Evolutionary conservation across 2,329 filamentous ascomycete species (phyloP), one percentile per base, ranked within the genome.

Genomic region (Pseudocercospora vitis): DNA sequence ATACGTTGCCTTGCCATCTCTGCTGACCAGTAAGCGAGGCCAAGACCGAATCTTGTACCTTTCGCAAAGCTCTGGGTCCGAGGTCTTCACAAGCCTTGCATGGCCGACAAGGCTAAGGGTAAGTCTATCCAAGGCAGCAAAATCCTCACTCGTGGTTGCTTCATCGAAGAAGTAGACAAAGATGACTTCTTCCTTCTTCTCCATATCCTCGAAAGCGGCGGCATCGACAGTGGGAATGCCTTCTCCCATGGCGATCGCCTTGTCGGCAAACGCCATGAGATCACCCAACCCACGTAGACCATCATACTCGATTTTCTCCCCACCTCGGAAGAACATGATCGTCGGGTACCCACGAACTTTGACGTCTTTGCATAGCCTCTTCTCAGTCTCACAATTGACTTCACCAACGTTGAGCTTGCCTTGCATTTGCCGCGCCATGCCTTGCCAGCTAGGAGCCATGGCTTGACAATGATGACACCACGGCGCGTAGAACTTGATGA

Each of bases 91-190:
- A 48, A 99, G 78, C 70, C 89, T 94, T 23, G 89, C 94, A 68
- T 90, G 91, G 26, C 92, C 94, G 55, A 99, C 90, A 53, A 99
- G 80, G 70, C 85, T 91, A 50, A 97, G 79, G 12, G 90, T 89
- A 26, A 99, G 76, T 32, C 91, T 85, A 59, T 97, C 90, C 37
- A 99, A 77, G 18, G 92, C 91, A 63, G 81, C 79, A 67, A 99
- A 96, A 68, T 99, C 94, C 73, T 99, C 94, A 37, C 80, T 85
- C 0, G 91, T 95, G 1, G 92, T 96, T 9, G 94, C 94, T 63
- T 95, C 86, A 69, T 99, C 94, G 73, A 96, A 99, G 73, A 97
- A 95, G 76, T 97, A 99, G 62, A 96, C 76, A 72, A 99, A 99
- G 50, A 97, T 87, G 57, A 99, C 94, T 56, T 97, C 91, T 65